Conservation (phyloP, 2,329 filamentous ascomycete genomes). For the Ophiostoma quercus region DNA sequence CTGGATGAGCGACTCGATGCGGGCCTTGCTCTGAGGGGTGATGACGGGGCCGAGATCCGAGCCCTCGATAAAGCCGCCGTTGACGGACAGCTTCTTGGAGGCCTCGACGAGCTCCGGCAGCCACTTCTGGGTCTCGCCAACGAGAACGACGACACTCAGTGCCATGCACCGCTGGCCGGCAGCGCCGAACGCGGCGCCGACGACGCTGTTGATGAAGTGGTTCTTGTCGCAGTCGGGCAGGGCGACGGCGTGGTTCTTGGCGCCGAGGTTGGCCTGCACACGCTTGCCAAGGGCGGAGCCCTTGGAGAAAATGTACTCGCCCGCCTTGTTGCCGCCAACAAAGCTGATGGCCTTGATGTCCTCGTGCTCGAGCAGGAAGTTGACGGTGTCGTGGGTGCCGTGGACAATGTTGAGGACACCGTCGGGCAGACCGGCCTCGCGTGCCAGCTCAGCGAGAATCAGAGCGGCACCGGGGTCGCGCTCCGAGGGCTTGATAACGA, state of each 20-base stretch:
- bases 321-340: conserved; percentile 80
- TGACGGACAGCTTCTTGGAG: conserved; percentile 65
- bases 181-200: conserved; percentile 77
- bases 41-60: conserved; percentile 82
- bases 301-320: conserved; percentile 76
- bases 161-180: conserved; percentile 86
- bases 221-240: conserved; percentile 87
- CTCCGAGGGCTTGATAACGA: conserved; percentile 81
- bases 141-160: conserved; percentile 75
- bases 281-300: conserved; percentile 81
- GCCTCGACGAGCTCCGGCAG: conserved; percentile 69
- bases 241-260: conserved; percentile 82
- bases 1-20: conserved; percentile 69
- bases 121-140: conserved; percentile 81
- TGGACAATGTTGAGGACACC: conserved; percentile 80
- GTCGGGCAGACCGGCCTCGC: conserved; percentile 74
- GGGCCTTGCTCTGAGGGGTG: conserved; percentile 68
- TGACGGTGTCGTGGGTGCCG: conserved; percentile 71
- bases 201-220: conserved; percentile 76
- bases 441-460: conserved; percentile 76
- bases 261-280: conserved; percentile 79
- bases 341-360: conserved; percentile 82
- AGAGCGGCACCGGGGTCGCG: conserved; percentile 77
- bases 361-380: conserved; percentile 81
- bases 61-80: conserved; percentile 74